A percentile compares a stretch with the other conserved stretches of the same genome.
Conservation (phyloP, 257 asterid species). For the Paulownia fortunei region DNA sequence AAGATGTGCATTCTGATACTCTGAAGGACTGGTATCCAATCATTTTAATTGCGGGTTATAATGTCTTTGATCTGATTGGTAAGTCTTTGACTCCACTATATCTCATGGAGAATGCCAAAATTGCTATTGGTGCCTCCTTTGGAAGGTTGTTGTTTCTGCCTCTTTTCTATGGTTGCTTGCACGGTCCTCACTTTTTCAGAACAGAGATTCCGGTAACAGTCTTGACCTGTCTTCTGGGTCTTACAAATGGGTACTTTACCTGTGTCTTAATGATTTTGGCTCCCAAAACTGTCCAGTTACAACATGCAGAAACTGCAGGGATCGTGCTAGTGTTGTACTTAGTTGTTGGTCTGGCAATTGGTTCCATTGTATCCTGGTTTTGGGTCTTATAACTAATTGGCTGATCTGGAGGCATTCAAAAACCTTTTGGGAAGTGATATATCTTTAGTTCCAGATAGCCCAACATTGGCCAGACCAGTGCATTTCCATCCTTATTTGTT, state of each 20-base stretch:
- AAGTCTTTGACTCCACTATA: constrained; percentile 70
- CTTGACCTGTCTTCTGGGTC: constrained; percentile 83
- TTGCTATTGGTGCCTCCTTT: constrained; percentile 67
- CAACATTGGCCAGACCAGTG: background rate
- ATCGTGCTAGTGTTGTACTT: constrained; percentile 71
- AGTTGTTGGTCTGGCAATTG: constrained; percentile 68
- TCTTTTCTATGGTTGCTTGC: constrained; percentile 81
- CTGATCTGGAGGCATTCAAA: background rate
- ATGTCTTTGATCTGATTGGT: constrained; percentile 81
- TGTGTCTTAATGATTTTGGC: constrained; percentile 75
- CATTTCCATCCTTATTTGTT: constrained; percentile 1
- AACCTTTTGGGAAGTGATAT: background rate
- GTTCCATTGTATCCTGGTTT: constrained; percentile 88
- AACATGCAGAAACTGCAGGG: constrained; percentile 88
- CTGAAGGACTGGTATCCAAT: constrained; percentile 92
- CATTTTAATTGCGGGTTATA: constrained; percentile 72
- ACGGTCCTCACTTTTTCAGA: constrained; percentile 77
- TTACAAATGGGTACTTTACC: constrained; percentile 85
- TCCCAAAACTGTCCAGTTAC: constrained; percentile 77
- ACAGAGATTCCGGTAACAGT: constrained; percentile 81
- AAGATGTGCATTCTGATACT: constrained; percentile 80
- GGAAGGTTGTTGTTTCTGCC: constrained; percentile 85
- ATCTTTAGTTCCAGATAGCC: background rate
- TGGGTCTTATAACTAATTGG: constrained; percentile 67
- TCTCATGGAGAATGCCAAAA: constrained; percentile 61